Conservation (phyloP, 805 yeast species). For the Blastobotrys mokoenaii region DNA sequence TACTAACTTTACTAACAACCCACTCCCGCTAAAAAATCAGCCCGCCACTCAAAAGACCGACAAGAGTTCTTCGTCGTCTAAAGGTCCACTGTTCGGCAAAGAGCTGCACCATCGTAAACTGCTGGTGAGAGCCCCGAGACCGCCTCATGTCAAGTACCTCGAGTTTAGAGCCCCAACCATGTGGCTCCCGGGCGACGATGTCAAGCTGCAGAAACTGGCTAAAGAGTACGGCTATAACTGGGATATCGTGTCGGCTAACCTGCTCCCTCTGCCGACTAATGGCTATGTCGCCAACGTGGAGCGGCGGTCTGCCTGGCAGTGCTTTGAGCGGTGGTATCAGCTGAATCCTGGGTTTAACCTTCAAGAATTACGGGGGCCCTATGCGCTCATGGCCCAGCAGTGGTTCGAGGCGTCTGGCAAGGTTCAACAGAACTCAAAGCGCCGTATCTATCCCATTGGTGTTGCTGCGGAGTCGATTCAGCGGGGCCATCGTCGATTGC, state of each 20-base stretch:
- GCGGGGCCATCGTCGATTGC: conserved; percentile 78
- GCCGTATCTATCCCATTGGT: conserved; percentile 86
- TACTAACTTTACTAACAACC: conserved; percentile 3
- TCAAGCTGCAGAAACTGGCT: conserved; percentile 65
- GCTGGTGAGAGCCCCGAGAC: conserved; percentile 74
- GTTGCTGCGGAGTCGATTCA: conserved; percentile 91
- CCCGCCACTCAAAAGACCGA: not conserved
- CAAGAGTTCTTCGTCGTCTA: not conserved
- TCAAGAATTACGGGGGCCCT: conserved; percentile 78
- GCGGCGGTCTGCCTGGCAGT: conserved; percentile 97
- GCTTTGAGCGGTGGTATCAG: conserved; percentile 93
- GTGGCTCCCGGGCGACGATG: conserved; percentile 95
- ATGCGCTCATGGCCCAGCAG: conserved; percentile 73
- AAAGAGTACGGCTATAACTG: conserved; percentile 87
- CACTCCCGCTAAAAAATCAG: not conserved
- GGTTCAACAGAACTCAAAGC: conserved; percentile 78
- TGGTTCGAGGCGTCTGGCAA: conserved; percentile 91
- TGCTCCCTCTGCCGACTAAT: conserved; percentile 56
- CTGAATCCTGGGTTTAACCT: conserved; percentile 82
- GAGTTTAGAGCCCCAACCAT: conserved; percentile 85
- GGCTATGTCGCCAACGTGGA: conserved; percentile 82
- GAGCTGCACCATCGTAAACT: conserved; percentile 18
- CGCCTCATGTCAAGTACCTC: conserved; percentile 75
- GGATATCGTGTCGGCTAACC: conserved; percentile 80
- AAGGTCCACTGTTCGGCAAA: conserved; percentile 12